Evolutionary conservation across 2,329 filamentous ascomycete genomes (phyloP), one percentile per base, ranked within the genome.

Genomic region (Fusarium denticulatum): DNA sequence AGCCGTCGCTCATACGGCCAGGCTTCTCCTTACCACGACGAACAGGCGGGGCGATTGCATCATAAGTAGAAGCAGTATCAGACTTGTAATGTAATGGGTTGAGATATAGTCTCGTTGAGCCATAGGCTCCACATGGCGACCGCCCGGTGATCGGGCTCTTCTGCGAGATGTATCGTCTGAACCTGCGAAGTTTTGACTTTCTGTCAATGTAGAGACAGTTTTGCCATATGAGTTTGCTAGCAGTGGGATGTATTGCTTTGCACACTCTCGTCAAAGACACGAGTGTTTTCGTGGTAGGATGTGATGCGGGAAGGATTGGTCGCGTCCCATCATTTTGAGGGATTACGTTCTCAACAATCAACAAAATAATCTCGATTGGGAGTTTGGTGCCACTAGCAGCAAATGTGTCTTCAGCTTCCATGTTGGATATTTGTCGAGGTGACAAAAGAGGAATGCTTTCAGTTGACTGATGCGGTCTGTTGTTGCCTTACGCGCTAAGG

Each of bases 121-220:
- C 50, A 26, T 67, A 60, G 0, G 28, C 45, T 12, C 59, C 40
- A 22, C 63, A 60, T 13, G 64, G 55, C 14, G 10, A 40, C 4
- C 26, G 42, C 10, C 26, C 37, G 2, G 64, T 64, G 10, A 66
- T n/a, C 12, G 16, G 14, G 16, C 53, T 53, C 10, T 45, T 20
- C 5, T 34, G 22, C 8, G 67, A 60, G 5, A 69, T 10, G 14
- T 32, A 66, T 11, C 13, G 22, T 22, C 16, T 50, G 24, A 62
- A 67, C n/a, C 28, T 34, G 26, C 15, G 32, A 2, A 64, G 58
- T 15, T 37, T 70, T 5, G 47, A 18, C 5, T 40, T 47, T 1
- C 47, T 66, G 13, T 76, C 55, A 15, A 76, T 60, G 22, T 57
- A 47, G 37, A 76, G 60, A 18, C 74, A 76, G 11, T 45, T 60